Evolutionary conservation across 208 protist genomes (phyloP).

Genomic region (Kentomonas sorsogonicus): DNA sequence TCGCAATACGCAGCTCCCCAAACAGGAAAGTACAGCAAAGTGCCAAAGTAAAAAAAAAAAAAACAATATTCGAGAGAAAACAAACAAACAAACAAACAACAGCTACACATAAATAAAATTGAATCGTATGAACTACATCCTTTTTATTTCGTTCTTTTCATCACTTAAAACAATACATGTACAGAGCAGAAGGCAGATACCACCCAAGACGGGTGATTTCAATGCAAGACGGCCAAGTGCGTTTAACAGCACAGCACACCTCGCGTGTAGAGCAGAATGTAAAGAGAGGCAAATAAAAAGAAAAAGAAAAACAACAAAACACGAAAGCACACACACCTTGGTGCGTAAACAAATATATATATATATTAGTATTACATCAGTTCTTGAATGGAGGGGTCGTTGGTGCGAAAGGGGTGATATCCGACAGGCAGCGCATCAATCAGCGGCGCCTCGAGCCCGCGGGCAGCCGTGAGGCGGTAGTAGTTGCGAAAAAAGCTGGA

Average conservation of each 20-base stretch:
- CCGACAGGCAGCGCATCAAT: slow-evolving; percentile 30
- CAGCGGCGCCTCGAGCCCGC: slow-evolving; percentile 1
- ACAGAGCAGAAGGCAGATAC: too few species aligned
- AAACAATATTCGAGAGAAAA: slow-evolving; percentile 1
- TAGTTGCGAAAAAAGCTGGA: slow-evolving; percentile 45
- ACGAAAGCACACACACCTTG: too few species aligned
- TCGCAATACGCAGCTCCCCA: too few species aligned
- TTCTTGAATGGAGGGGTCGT: slow-evolving; percentile 84
- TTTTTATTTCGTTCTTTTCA: background rate
- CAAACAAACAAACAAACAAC: background rate
- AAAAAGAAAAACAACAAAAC: too few species aligned
- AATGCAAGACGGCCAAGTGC: too few species aligned
- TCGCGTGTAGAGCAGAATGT: too few species aligned
- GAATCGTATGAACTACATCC: background rate
- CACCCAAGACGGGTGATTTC: too few species aligned
- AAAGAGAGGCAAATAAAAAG: too few species aligned
- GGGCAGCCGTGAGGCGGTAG: slow-evolving; percentile 7
- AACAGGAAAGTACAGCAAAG: too few species aligned
- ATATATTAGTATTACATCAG: too few species aligned
- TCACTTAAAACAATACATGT: slow-evolving; percentile 2
- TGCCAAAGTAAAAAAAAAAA: slow-evolving; percentile 8
- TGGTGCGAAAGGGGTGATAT: slow-evolving; percentile 56
- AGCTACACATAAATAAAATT: slow-evolving; percentile 1
- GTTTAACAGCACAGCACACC: too few species aligned
- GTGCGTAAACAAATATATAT: too few species aligned